Evolutionary conservation across 2,329 filamentous ascomycete genomes (phyloP), one percentile per base, ranked within the genome.

Genomic region (Paracoccidioides brasiliensis): DNA sequence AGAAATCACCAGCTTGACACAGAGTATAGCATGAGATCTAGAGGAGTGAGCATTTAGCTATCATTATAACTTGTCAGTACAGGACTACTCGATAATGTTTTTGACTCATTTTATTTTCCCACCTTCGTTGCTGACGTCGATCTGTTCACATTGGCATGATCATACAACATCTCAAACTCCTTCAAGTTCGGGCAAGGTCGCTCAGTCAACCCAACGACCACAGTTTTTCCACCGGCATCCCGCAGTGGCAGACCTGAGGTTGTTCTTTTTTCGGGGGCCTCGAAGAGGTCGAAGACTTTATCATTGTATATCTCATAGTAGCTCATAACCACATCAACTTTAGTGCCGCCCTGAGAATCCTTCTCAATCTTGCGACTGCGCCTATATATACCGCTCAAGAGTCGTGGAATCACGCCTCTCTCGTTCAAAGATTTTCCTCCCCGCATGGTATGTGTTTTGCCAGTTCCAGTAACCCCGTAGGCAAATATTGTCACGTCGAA

Each of bases 301-400:
- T 96, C 90, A 69, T 94, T 95, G 73, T 96, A 96, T 62, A 96
- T 95, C 69, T 96, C 90, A 73, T 95, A 95, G 73, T 96, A 96
- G 33, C 88, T 90, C 65, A 96, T 78, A 10, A 82, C 78, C 14
- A 95, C 88, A 7, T 81, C 75, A 28, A 94, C 87, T 1, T 75
- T 78, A 0, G 84, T 90, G 53, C 82, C 75, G 9, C 84, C 87
- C 4, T 78, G 76, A 2, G 83, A 80, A 64, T 95, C 90, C 70
- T 91, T 93, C 61, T 82, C 80, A 15, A 93, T 84, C 75, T 94
- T 95, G 71, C 89, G 87, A 60, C 85, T 85, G 58, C 88, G 79
- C 50, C 91, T 81, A 69, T 91, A 97, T 56, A 97, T 86, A 62
- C 81, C 82, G 70, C 88, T 94, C 45, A 96, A 78, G 55, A 95